Evolutionary conservation across 1,139 yeast species (phyloP), one percentile per base, ranked within the genome.

Genomic region (Lodderomyces oxycetoniae): DNA sequence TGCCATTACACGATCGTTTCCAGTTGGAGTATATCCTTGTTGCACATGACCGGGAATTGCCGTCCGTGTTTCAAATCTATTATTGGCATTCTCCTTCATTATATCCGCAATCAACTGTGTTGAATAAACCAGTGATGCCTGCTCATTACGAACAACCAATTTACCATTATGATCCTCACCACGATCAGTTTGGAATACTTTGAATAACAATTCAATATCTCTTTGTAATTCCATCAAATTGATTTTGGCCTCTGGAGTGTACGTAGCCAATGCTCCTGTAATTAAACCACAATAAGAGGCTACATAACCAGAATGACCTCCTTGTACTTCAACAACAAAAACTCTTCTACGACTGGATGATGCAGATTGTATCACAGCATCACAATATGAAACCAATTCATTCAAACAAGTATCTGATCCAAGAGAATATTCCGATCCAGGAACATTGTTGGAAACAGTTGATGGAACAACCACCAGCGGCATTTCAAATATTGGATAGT

Each of bases 261-360:
- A 91, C 5, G 91, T 85, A 6, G 94, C 94, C 46, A 84, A 79
- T 2, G 97, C 94, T 40, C 98, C 98, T 31, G 91, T 83, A 33
- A 87, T 84, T 43, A 91, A 69, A n/a, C 93, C 89, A 25, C 89
- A 82, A 54, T 74, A 78, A 2, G 95, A 79, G 9, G 97, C 96
- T 50, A 91, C 79, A 58, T 77, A 91, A 21, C 98, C 98, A 6
- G 94, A 82, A 61, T 87, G 83, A 37, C 97, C 98, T 49, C 98
- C 98, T 67, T 91, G 97, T 23, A 86, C 95, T 53, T 91, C 98
- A 42, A 91, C 95, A 19, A 91, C 96, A 56, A 91, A 91, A 5
- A 86, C 94, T 53, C 98, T 77, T 49, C 93, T 85, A 65, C 98
- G 79, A 3, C 96, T 82, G 15, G 97, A 87, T 14, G 96, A 79